A percentile compares a stretch with the other conserved stretches of the same genome.
These are phyloP conservation scores for Pseudozyma thailandica DNA, from an alignment of 1,284 basidiomycete species.

Conservation along the genomic window DNA sequence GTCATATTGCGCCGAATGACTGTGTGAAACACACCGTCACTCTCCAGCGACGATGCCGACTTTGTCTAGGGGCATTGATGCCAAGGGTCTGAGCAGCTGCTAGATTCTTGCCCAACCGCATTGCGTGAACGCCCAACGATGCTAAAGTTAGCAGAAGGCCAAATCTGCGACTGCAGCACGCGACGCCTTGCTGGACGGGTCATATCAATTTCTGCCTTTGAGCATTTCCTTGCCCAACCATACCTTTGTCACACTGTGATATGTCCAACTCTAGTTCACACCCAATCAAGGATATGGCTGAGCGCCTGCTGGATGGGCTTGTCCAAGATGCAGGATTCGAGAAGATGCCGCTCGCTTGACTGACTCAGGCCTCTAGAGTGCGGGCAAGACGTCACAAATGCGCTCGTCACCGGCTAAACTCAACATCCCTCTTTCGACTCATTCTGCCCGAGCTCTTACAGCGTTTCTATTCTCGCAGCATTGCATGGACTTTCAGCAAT, in stretches of 20 bases:
- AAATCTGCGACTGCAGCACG: background rate
- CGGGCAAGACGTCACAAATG: conserved; percentile 3
- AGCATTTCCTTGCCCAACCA: background rate
- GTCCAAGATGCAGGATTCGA: background rate
- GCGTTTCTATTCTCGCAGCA: too few species aligned
- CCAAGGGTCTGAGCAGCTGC: background rate
- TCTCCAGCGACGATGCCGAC: too few species aligned
- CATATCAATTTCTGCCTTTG: conserved; percentile 29
- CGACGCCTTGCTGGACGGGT: conserved; percentile 41
- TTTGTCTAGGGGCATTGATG: too few species aligned
- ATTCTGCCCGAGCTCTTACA: too few species aligned
- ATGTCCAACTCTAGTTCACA: background rate
- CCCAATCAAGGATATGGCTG: background rate
- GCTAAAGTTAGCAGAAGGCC: background rate
- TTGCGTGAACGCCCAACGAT: background rate
- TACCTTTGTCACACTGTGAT: background rate
- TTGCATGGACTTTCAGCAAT: too few species aligned
- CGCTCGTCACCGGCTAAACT: conserved; percentile 8
- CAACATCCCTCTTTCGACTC: conserved; percentile 9
- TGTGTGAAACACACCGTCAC: too few species aligned
- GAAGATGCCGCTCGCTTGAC: too few species aligned
- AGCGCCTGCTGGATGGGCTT: background rate
- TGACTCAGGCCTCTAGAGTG: too few species aligned
- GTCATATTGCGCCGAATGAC: too few species aligned
- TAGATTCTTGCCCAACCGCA: conserved; percentile 33